Percentiles rank a stretch among this genome's conserved stretches.
Conservation (phyloP, 1,284 basidiomycete species). For the Schizophyllum amplum region DNA sequence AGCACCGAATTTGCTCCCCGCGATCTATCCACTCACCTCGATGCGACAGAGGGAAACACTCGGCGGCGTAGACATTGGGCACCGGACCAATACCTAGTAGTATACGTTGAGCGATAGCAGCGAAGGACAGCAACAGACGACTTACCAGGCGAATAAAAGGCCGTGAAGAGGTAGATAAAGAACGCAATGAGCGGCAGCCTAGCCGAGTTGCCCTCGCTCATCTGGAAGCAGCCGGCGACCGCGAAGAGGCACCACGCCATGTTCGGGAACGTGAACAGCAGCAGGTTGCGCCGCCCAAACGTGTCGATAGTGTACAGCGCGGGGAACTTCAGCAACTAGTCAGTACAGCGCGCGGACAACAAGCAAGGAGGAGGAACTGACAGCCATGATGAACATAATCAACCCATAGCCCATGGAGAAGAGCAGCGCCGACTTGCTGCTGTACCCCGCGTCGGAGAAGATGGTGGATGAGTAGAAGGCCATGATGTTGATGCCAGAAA, state of each 20-base stretch:
- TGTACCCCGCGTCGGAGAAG: slow-evolving; percentile 38
- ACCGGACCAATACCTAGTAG: slow-evolving; percentile 26
- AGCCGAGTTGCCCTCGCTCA: slow-evolving; percentile 19
- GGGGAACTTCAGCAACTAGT: background rate
- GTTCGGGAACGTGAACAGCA: slow-evolving; percentile 30
- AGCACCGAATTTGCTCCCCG: slow-evolving; percentile 22
- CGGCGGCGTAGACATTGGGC: slow-evolving; percentile 33
- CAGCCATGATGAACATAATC: slow-evolving; percentile 35
- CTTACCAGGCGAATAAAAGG: slow-evolving; percentile 32
- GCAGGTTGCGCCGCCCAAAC: slow-evolving; percentile 35
- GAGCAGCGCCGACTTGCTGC: slow-evolving; percentile 28
- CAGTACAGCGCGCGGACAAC: too few species aligned
- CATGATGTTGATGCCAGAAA: slow-evolving; percentile 33
- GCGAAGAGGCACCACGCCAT: slow-evolving; percentile 30
- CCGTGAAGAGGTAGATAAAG: slow-evolving; percentile 33
- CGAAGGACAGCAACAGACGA: slow-evolving; percentile 17
- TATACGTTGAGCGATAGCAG: background rate
- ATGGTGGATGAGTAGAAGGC: slow-evolving; percentile 22
- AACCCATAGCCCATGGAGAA: slow-evolving; percentile 50
- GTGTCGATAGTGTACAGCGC: slow-evolving; percentile 16
- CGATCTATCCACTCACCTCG: slow-evolving; percentile 16
- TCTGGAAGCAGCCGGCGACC: slow-evolving; percentile 29
- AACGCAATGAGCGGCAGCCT: slow-evolving; percentile 27
- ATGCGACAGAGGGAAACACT: slow-evolving; percentile 32
- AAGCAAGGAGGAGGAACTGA: slow-evolving; percentile 7